Base-by-base conservation (phyloP, 495 filamentous ascomycete genomes). In the Pseudevernia furfuracea region DNA sequence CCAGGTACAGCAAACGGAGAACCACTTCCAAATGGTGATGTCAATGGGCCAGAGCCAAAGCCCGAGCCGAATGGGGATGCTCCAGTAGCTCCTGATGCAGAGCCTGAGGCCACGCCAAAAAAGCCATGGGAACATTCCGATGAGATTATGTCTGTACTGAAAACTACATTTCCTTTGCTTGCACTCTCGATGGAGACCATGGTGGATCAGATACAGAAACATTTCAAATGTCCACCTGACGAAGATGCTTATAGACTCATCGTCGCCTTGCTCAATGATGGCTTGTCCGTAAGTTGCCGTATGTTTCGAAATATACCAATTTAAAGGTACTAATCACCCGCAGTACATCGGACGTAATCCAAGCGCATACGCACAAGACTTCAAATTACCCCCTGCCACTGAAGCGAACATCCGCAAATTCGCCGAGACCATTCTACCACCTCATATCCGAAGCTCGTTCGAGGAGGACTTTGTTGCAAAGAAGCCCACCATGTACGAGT, bases 171-270 rank as follows among this genome's bases (percentile, higher is more conserved):
- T 78, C 95, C 95, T 25, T 80, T 99, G 46, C 86, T 99, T 65
- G 93, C 94, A 5, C 78, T 97, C 41, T 97, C 94, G 3, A 97
- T 99, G 92, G 95, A 99, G 77, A 95, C 92, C 1, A 97, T 99
- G 93, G 91, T 96, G 38, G 95, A 99, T 71, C 91, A 96, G 75
- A 96, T 97, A 67, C 85, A 89, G 74, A 97, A 96, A 81, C 87
- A 97, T 75, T 97, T 97, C 84, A 97, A 97, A 73, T 97, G 93
- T 71, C 93, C 92, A 36, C 92, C 93, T 0, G 95, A 99, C 69
- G 95, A 99, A 71, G 95, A 99, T 76, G 95, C 95, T 10, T 97
- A 97, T 73, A 85, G 95, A 23, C 81, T 99, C n/a, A 97, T 99
- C 63, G 92, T 96, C 37, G 95, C 95, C 19, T 82, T 99, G 17